Base-by-base conservation (phyloP, 768 basidiomycete genomes). In the Amanita phalloides region DNA sequence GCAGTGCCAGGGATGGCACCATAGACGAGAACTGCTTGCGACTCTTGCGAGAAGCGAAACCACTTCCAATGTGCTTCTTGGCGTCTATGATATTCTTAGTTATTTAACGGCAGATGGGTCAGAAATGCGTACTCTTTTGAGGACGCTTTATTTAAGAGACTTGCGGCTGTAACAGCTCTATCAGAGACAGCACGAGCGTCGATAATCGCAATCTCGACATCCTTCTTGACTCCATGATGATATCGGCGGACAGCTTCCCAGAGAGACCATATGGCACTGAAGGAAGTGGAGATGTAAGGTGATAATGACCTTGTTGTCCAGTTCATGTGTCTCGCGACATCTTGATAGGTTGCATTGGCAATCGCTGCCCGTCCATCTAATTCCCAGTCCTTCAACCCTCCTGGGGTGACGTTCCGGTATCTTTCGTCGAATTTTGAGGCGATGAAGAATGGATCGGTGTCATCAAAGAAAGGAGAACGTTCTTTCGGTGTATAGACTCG, bases 211-310 rank as follows among this genome's bases (percentile, higher is more conserved):
- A 90, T 86, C 62, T 89, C 76, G 26, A 90, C 68, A 51, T 85
- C 79, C 55, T 86, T 84, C 63, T 90, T 89, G 49, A 87, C 67
- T 36, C 80, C 81, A 35, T 72, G 66, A 57, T 82, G 78, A 60
- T 85, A 86, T n/a, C 87, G 78, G 52, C 84, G 71, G 20, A 84
- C 73, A 3, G 86, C 87, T 62, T 90, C 87, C 85, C 85, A 90
- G 35, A 89, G 72, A 6, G 85, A 80, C 87, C 87, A 90, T 35
- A 75, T 77, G 57, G 89, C 85, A 68, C 83, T 88, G 63, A 89
- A 88, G 4, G 86, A 87, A 2, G 84, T 76, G 2, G 86, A 84
- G 41, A 89, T 75, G 55, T 78, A 89, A 4, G 79, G 72, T 0
- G 87, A 90, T 17, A 77, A 71, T 4, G 78, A 69, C 54, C 81